Evolutionary conservation across 129 eudicot species (phyloP).

Genomic region (Chrysanthemum seticuspe): DNA sequence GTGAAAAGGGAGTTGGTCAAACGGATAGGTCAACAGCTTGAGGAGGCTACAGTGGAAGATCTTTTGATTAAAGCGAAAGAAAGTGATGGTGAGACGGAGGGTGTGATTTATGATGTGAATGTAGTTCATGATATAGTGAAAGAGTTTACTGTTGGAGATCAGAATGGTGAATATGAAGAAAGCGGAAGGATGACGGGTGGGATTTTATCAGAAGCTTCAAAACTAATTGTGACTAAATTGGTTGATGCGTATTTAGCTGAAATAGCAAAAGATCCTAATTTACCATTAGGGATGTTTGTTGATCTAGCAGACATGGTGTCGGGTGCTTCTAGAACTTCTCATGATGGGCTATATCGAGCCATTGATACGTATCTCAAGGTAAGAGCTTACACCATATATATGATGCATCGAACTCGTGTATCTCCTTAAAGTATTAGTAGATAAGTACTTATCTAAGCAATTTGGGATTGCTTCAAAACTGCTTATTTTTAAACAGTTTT

Average conservation of each 20-base stretch:
- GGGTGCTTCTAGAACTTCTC: conserved; percentile 59
- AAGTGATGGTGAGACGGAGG: conserved; percentile 44
- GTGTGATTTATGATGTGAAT: conserved; percentile 54
- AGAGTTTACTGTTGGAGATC: conserved; percentile 63
- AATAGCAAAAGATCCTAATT: conserved; percentile 84
- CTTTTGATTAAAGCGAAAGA: conserved; percentile 56
- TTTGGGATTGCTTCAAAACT: too few species aligned
- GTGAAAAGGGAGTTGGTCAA: conserved; percentile 51
- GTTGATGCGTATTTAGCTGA: conserved; percentile 78
- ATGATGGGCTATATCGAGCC: conserved; percentile 87
- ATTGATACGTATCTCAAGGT: conserved; percentile 92
- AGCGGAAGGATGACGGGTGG: conserved; percentile 43
- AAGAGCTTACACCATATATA: neutral
- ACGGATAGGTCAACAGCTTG: conserved; percentile 78
- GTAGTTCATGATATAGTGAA: conserved; percentile 54
- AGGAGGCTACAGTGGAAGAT: conserved; percentile 79
- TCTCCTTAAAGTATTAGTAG: too few species aligned
- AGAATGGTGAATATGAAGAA: conserved; percentile 45
- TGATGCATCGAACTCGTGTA: too few species aligned
- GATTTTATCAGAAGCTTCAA: conserved; percentile 89
- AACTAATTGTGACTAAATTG: conserved; percentile 86
- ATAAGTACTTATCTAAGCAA: too few species aligned
- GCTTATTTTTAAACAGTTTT: too few species aligned
- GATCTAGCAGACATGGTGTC: conserved; percentile 82
- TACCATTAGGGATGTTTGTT: conserved; percentile 57